Conservation (phyloP, 2,329 filamentous ascomycete species). For the Phaeosphaeriaceae sp. region DNA sequence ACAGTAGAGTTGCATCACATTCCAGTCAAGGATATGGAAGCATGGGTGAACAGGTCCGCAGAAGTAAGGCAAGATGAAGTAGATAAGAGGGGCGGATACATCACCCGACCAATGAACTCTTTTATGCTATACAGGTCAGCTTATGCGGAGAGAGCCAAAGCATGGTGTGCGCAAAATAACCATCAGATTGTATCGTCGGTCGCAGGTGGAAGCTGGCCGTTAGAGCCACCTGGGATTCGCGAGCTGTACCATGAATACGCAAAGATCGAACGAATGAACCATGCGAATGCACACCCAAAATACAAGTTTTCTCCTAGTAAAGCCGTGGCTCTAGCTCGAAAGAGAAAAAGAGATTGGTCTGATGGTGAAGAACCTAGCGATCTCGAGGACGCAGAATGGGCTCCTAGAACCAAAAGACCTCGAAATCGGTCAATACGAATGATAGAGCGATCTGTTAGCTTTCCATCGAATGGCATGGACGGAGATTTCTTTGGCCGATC, state of each 20-base stretch:
- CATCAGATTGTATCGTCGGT: slow-evolving; percentile 90
- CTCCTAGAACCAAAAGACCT: slow-evolving; percentile 32
- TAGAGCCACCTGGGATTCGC: slow-evolving; percentile 76
- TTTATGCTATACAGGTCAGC: slow-evolving; percentile 98
- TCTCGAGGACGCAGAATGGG: slow-evolving; percentile 50
- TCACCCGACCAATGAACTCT: slow-evolving; percentile 94
- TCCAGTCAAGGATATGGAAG: slow-evolving; percentile 76
- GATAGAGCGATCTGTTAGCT: slow-evolving; percentile 33
- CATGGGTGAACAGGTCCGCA: slow-evolving; percentile 74
- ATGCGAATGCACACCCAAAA: slow-evolving; percentile 81
- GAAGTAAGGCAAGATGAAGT: slow-evolving; percentile 73
- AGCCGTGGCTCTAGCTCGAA: slow-evolving; percentile 52
- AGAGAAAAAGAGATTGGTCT: slow-evolving; percentile 55
- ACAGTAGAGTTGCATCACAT: slow-evolving; percentile 68
- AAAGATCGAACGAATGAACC: slow-evolving; percentile 80
- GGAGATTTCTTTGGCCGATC: slow-evolving; percentile 35
- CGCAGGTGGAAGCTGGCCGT: slow-evolving; percentile 84
- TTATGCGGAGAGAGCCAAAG: slow-evolving; percentile 85
- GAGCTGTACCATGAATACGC: slow-evolving; percentile 80
- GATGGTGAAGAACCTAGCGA: slow-evolving; percentile 52
- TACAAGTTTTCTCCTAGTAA: slow-evolving; percentile 96
- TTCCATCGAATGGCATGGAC: slow-evolving; percentile 29
- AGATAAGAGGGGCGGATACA: slow-evolving; percentile 73
- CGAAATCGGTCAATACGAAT: slow-evolving; percentile 31
- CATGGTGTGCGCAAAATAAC: slow-evolving; percentile 82